Evolutionary conservation across 2,329 filamentous ascomycete genomes (phyloP).

Genomic region (Aspergillus japonicus): DNA sequence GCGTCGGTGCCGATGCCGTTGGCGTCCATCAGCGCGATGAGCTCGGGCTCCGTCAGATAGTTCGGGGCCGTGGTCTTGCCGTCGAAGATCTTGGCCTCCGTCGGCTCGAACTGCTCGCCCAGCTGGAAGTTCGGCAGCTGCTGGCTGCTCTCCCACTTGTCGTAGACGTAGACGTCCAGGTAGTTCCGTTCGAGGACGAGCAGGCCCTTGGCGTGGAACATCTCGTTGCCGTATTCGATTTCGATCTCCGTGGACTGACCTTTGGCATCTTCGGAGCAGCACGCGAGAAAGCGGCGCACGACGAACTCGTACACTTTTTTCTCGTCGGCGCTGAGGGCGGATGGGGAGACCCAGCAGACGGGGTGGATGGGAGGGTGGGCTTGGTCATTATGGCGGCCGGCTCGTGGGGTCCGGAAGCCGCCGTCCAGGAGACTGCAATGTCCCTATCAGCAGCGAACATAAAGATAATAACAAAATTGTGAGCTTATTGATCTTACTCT

Average conservation of each 20-base stretch:
- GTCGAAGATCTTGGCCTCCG: conserved; percentile 83
- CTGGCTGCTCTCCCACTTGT: conserved; percentile 89
- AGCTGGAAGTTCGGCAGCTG: conserved; percentile 75
- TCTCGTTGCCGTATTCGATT: conserved; percentile 78
- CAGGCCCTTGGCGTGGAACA: conserved; percentile 78
- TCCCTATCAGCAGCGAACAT: conserved; percentile 8
- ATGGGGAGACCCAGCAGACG: conserved; percentile 73
- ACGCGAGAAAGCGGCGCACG: conserved; percentile 85
- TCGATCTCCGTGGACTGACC: conserved; percentile 83
- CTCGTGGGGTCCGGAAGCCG: conserved; percentile 75
- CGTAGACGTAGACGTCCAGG: conserved; percentile 91
- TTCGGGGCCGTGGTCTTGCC: conserved; percentile 83
- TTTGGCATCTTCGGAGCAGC: conserved; percentile 90
- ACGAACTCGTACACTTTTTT: conserved; percentile 88
- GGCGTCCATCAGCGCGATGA: conserved; percentile 95
- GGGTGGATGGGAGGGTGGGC: conserved; percentile 97
- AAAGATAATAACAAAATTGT: background rate
- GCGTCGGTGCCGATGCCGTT: conserved; percentile 98
- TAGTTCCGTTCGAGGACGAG: conserved; percentile 88
- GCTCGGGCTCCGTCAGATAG: conserved; percentile 90
- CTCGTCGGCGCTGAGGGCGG: conserved; percentile 63
- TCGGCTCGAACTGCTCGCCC: conserved; percentile 82
- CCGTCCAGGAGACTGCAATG: conserved; percentile 63
- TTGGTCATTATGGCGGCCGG: conserved; percentile 88
- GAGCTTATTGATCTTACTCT: conserved; percentile 37